A percentile compares a stretch with the other conserved stretches of the same genome.
These are phyloP conservation scores for Eutrema yunnanense DNA, from an alignment of 345 rosid species.

Conservation along the genomic window DNA sequence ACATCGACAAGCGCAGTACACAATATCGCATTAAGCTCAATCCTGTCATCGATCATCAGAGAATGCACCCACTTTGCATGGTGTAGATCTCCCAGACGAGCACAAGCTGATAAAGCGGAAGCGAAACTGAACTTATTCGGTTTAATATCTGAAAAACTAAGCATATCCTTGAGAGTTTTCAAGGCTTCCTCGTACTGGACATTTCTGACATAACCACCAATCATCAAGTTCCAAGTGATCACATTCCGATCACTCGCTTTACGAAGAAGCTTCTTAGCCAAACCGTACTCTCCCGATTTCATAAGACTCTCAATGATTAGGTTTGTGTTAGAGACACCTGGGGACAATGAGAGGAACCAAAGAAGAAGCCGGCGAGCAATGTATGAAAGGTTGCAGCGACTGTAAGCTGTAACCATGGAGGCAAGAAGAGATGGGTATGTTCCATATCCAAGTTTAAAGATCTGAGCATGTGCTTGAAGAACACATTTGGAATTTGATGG, in stretches of 20 bases:
- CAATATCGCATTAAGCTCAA: slow-evolving; percentile 50
- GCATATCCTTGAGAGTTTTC: slow-evolving; percentile 42
- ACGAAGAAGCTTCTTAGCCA: slow-evolving; percentile 52
- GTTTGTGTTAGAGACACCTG: slow-evolving; percentile 38
- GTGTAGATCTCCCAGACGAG: slow-evolving; percentile 54
- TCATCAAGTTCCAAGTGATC: slow-evolving; percentile 76
- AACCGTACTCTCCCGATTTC: slow-evolving; percentile 42
- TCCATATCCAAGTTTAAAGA: slow-evolving; percentile 53
- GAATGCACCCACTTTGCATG: slow-evolving; percentile 61
- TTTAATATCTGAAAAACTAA: slow-evolving; percentile 33
- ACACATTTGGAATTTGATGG: slow-evolving; percentile 36
- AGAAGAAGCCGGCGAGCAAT: slow-evolving; percentile 38
- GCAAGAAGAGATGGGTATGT: slow-evolving; percentile 49
- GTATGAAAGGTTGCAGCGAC: slow-evolving; percentile 32
- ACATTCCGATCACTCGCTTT: slow-evolving; percentile 44
- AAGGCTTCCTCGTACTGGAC: slow-evolving; percentile 51
- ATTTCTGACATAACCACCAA: slow-evolving; percentile 58
- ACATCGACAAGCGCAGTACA: slow-evolving; percentile 65
- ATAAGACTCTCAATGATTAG: slow-evolving; percentile 42
- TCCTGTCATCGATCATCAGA: slow-evolving; percentile 38
- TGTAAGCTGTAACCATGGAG: slow-evolving; percentile 47
- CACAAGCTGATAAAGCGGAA: slow-evolving; percentile 57
- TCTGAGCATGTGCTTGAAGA: slow-evolving; percentile 42
- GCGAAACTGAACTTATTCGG: slow-evolving; percentile 71
- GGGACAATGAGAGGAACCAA: slow-evolving; percentile 32